Conservation (phyloP, 2,329 filamentous ascomycete species). For the Colletotrichum plurivorum region DNA sequence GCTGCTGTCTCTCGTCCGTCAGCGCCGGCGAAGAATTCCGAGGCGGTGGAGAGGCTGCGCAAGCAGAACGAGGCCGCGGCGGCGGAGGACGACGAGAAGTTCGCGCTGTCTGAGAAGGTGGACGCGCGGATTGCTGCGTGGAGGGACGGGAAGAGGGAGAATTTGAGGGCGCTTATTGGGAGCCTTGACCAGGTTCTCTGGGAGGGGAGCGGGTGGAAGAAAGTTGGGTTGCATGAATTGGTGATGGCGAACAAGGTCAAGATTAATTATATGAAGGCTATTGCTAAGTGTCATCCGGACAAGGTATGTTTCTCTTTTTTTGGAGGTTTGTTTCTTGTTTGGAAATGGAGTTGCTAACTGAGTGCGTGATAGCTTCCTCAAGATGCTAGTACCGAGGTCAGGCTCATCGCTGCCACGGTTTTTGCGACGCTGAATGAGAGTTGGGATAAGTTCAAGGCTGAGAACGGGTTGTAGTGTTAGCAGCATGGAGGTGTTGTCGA, state of each 20-base stretch:
- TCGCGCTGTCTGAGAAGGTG: conserved; percentile 87
- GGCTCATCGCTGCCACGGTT: conserved; percentile 75
- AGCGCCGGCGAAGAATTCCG: conserved; percentile 69
- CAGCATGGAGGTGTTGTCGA: neutral
- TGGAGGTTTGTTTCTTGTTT: neutral
- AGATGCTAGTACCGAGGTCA: conserved; percentile 75
- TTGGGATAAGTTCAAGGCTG: conserved; percentile 80
- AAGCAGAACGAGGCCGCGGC: conserved; percentile 90
- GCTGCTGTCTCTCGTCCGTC: conserved; percentile 53
- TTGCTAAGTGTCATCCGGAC: conserved; percentile 97
- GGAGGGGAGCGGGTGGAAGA: conserved; percentile 96
- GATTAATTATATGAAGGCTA: conserved; percentile 98
- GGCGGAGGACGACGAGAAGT: conserved; percentile 91
- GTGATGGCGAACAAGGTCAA: conserved; percentile 96
- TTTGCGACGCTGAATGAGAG: conserved; percentile 80
- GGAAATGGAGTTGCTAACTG: neutral
- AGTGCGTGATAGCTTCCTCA: conserved; percentile 67
- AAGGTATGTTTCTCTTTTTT: conserved; percentile 77
- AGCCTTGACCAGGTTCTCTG: conserved; percentile 92
- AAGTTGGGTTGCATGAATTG: conserved; percentile 93
- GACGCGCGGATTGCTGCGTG: conserved; percentile 84
- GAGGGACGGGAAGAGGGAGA: conserved; percentile 94
- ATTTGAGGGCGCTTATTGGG: conserved; percentile 87
- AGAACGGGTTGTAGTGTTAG: conserved; percentile 71
- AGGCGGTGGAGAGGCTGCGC: conserved; percentile 86